These are phyloP conservation scores for Yamadazyma kanchanaburiensis DNA, from an alignment of 1,139 yeast species.

Conservation along the genomic window DNA sequence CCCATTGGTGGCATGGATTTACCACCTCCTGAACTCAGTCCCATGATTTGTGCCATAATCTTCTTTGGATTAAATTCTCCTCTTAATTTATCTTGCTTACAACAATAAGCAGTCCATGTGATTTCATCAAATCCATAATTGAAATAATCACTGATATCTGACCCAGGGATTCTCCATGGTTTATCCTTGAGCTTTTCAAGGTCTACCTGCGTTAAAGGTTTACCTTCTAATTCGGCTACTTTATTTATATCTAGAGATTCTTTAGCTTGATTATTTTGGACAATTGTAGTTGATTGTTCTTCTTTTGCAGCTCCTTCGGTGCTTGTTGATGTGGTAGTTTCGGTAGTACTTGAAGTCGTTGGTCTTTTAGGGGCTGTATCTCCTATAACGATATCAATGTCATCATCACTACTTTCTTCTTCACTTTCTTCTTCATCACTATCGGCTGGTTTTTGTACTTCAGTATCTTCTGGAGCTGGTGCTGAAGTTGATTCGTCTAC, in stretches of 20 bases:
- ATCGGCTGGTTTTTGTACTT: conserved; percentile 28
- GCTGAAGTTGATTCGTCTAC: background rate
- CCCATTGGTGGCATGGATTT: conserved; percentile 9
- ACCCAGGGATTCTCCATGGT: conserved; percentile 98
- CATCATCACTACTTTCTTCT: conserved; percentile 47
- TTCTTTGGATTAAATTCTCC: conserved; percentile 72
- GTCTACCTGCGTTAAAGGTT: conserved; percentile 80
- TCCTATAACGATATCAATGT: conserved; percentile 34
- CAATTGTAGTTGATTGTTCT: conserved; percentile 27
- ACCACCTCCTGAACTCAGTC: conserved; percentile 10
- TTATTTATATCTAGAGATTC: conserved; percentile 68
- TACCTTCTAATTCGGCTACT: conserved; percentile 78
- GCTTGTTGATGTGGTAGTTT: conserved; percentile 11
- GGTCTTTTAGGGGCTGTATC: conserved; percentile 22
- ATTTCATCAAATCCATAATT: conserved; percentile 95
- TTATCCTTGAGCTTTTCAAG: conserved; percentile 83
- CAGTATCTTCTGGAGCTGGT: conserved; percentile 10
- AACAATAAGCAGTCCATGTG: conserved; percentile 92
- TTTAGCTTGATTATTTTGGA: conserved; percentile 29
- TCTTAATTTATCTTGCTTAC: conserved; percentile 79
- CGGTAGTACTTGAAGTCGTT: conserved; percentile 11
- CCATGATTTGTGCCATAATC: conserved; percentile 43
- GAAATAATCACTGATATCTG: conserved; percentile 90
- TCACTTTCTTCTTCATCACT: conserved; percentile 33
- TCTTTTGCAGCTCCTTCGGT: conserved; percentile 38